phyloP scores from a whole-genome alignment of 2,329 filamentous ascomycete species.

The Ophiostoma himal-ulmi region DNA sequence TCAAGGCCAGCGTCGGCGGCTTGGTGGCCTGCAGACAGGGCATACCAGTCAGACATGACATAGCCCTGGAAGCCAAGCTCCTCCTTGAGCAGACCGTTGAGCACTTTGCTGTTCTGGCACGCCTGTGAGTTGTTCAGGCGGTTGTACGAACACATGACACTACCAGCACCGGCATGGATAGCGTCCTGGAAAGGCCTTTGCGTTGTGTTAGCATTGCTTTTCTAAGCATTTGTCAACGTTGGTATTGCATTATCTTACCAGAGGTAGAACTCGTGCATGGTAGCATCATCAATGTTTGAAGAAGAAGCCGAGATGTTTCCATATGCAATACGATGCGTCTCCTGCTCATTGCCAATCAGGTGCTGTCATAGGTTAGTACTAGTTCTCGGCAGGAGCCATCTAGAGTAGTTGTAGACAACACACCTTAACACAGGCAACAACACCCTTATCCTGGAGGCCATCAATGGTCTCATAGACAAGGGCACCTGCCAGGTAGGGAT shows the following conservation, averaged over 20 bases:
- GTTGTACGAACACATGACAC: constrained; percentile 59
- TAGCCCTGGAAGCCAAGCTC: constrained; percentile 58
- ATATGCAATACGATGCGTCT: constrained; percentile 47
- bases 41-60: constrained; percentile 61
- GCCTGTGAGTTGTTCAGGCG: constrained; percentile 63
- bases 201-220: constrained; percentile 22
- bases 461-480: constrained; percentile 51
- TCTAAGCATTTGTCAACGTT: neutral
- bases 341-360: constrained; percentile 51
- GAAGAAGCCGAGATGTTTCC: constrained; percentile 41
- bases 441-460: constrained; percentile 64
- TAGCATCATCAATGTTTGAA: constrained; percentile 42
- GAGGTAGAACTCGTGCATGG: constrained; percentile 45
- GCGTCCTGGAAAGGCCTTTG: constrained; percentile 47
- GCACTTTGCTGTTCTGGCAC: constrained; percentile 59
- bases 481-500: constrained; percentile 55
- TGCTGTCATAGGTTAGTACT: constrained; percentile 37
- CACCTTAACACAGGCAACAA: constrained; percentile 52
- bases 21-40: constrained; percentile 58
- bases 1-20: constrained; percentile 62
- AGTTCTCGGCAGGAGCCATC: no score
- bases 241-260: constrained; percentile 32
- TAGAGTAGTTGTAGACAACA: neutral
- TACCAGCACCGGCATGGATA: constrained; percentile 52
- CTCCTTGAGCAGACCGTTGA: constrained; percentile 59